Base-by-base conservation (phyloP, 306 rosid species). In the Glycine soja region DNA sequence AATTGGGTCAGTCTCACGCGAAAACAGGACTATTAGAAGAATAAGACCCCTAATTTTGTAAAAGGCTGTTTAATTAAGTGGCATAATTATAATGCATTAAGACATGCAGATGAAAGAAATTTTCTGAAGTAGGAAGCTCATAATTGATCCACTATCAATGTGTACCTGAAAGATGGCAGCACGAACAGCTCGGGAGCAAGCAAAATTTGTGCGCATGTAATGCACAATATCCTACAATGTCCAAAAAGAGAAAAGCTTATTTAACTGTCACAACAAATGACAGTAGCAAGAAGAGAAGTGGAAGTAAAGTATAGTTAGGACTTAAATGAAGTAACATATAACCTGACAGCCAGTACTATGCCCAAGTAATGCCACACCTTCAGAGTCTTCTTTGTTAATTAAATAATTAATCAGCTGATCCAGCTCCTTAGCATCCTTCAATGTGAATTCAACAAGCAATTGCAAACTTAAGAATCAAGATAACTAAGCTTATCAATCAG, bases 281-380 rank as follows among this genome's bases (percentile, higher is more conserved):
- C 11, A 50, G 32, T n/a, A 11, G 40, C 81, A 61, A 84, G 42
- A 69, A 74, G 24, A 34, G 64, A 53, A 78, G 30, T 40, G 38
- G 74, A 50, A 82, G 43, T 36, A 36, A 36, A 36, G 61, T 81
- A 79, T 74, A 38, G 75, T 30, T 74, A 81, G 24, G 70, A 74
- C 71, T 82, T 70, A 65, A 82, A 64, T 66, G 59, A 82, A 87
- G 83, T 64, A 57, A 54, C 36, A 76, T 77, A 87, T 75, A 81
- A 93, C 99, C 97, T 96, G 99, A 85, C 99, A 96, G 74, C 99
- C 99, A 72, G 99, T 93, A 86, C 99, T 96, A 69, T 96, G 99
- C 83, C 99, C 99, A 77, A 96, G 91, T 74, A 96, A 88, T 56
- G 93, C 94, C 82, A 93, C 99, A 56, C 99, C 99, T 90, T 96